A percentile compares a stretch with the other conserved stretches of the same genome.
These are phyloP conservation scores for Dactylellina leptospora DNA, from an alignment of 2,329 filamentous ascomycete genomes.

Conservation along the genomic window DNA sequence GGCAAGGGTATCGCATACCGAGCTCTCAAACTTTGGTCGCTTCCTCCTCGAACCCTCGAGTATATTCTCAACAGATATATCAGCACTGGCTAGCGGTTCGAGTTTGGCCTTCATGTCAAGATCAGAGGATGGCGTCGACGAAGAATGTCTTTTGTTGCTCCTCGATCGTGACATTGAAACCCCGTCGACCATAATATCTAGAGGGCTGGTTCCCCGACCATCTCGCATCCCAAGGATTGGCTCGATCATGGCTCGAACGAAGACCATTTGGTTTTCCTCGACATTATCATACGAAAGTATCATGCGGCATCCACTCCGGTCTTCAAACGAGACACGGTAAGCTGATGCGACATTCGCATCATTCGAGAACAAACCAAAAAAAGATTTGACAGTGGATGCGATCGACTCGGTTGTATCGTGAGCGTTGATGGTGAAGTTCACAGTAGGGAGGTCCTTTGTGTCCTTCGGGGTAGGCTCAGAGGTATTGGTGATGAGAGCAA, in stretches of 20 bases:
- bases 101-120: slow-evolving; percentile 34
- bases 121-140: slow-evolving; percentile 33
- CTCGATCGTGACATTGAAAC: slow-evolving; percentile 44
- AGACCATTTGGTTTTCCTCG: slow-evolving; percentile 87
- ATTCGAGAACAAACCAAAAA: slow-evolving; percentile 77
- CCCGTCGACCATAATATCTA: slow-evolving; percentile 9
- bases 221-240: slow-evolving; percentile 59
- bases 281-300: slow-evolving; percentile 98
- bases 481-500: slow-evolving; percentile 54
- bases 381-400: slow-evolving; percentile 98
- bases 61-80: slow-evolving; percentile 98
- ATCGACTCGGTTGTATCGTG: slow-evolving; percentile 98
- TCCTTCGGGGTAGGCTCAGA: slow-evolving; percentile 49
- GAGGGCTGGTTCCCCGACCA: slow-evolving; percentile 28
- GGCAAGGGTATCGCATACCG: slow-evolving; percentile 75
- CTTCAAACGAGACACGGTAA: slow-evolving; percentile 88
- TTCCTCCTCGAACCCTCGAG: slow-evolving; percentile 95
- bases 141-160: slow-evolving; percentile 66
- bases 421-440: slow-evolving; percentile 78
- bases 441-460: slow-evolving; percentile 12
- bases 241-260: slow-evolving; percentile 78
- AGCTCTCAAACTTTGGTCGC: slow-evolving; percentile 93
- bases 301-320: slow-evolving; percentile 84
- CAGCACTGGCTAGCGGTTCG: slow-evolving; percentile 82
- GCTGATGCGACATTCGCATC: slow-evolving; percentile 71